A percentile compares a stretch with the other conserved stretches of the same genome.
Evolutionary conservation across 345 rosid genomes (phyloP).

Genomic region (Geranium brycei): DNA sequence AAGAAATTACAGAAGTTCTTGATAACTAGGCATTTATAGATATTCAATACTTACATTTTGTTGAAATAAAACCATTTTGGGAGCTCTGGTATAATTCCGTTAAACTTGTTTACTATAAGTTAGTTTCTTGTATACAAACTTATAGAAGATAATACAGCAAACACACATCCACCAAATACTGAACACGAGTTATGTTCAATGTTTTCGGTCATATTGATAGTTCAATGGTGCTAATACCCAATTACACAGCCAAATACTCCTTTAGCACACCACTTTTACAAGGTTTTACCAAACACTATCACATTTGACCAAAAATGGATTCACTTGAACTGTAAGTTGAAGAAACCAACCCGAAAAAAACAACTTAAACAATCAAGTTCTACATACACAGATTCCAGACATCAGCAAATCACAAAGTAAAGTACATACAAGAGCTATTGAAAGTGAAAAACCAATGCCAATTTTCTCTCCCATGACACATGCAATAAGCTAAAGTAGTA

Average conservation of each 20-base stretch:
- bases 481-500: no score
- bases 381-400: background rate
- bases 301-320: background rate
- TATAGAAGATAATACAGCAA: background rate
- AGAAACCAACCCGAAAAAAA: background rate
- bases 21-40: background rate
- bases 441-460: background rate
- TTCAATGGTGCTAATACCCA: no score
- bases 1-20: no score
- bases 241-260: background rate
- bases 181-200: background rate
- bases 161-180: background rate
- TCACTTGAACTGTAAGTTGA: background rate
- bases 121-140: background rate
- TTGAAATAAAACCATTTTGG: background rate
- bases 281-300: background rate
- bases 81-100: no score
- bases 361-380: background rate
- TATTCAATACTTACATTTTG: no score
- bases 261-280: background rate
- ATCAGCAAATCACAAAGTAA: background rate
- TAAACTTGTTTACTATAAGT: background rate
- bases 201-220: no score
- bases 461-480: no score
- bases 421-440: background rate